These are phyloP conservation scores for Coemansia erecta DNA, from an alignment of 192 early-diverging fungal genomes.

Conservation along the genomic window DNA sequence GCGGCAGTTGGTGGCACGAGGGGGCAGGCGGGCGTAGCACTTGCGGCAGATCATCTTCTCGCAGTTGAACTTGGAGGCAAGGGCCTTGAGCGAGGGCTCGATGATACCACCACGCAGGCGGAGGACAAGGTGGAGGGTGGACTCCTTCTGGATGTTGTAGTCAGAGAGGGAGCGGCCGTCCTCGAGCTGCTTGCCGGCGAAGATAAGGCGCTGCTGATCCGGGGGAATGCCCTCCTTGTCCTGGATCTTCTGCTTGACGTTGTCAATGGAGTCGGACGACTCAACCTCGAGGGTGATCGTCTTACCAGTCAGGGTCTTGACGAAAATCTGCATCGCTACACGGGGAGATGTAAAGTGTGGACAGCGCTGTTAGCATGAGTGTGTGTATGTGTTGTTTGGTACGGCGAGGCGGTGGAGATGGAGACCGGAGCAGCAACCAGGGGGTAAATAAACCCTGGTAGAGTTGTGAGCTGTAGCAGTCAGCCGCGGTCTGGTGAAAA, in stretches of 20 bases:
- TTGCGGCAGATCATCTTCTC: constrained; percentile 99
- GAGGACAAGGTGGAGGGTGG: constrained; percentile 94
- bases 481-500: too few relatives aligned
- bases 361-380: too few relatives aligned
- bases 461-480: too few relatives aligned
- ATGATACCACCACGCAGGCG: constrained; percentile 97
- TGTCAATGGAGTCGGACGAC: constrained; percentile 88
- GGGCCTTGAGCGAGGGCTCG: constrained; percentile 96
- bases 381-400: too few relatives aligned
- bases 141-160: constrained; percentile 99
- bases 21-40: constrained; percentile 99
- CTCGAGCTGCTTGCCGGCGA: constrained; percentile 99
- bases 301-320: constrained; percentile 85
- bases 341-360: background rate
- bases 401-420: too few relatives aligned
- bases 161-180: constrained; percentile 96
- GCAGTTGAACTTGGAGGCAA: constrained; percentile 99
- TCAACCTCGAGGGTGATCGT: constrained; percentile 89
- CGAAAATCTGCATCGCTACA: constrained; percentile 79
- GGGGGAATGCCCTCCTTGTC: constrained; percentile 99
- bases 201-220: constrained; percentile 99
- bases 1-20: constrained; percentile 99
- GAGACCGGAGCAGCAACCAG: too few relatives aligned
- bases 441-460: too few relatives aligned
- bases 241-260: constrained; percentile 95